Evolutionary conservation across 176 grass and related monocot species (phyloP), one percentile per base, ranked within the genome.

Genomic region (Puya raimondii): DNA sequence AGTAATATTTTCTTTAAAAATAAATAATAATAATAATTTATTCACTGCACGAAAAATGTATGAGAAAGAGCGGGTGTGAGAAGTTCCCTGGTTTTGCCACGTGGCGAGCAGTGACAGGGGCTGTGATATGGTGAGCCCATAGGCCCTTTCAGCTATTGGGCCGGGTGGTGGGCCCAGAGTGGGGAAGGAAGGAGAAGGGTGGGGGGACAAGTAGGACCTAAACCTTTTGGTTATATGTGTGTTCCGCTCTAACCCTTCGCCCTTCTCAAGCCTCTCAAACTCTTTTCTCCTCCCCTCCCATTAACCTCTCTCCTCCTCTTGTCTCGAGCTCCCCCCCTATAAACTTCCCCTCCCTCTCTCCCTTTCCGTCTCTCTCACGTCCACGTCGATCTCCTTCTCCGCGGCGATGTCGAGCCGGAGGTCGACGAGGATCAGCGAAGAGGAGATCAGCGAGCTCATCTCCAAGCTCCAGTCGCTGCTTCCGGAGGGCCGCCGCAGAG

Each of bases 401-500:
- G 25, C 12, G 4, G 17, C 58, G 17, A 96, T 96, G 91, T 96
- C 91, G 20, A 80, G 80, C 85, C 33, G 85, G 14, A 85, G 91
- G 85, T 82, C 91, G 29, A 85, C 83, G 64, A 82, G 84, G 49
- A 88, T 96, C 80, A 85, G 80, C 5, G 91, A 91, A 15, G 88
- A 96, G 58, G 91, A 96, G 74, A 84, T 96, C 71, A 80, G 79
- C 73, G 85, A 96, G 79, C 91, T 96, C 80, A 82, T 96, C 72
- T 88, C 91, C 75, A 91, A 91, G 80, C 91, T 96, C 63, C 88
- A 96, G 76, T 73, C 85, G 27, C 78, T 91, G 22, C 88, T 96
- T 68, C 91, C 91, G 13, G 90, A 81, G 70, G 65, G 85, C 13
- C 80, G 88, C 71, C 85, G 88, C 47, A 81, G 91, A 47, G 78